A percentile compares a stretch with the other conserved stretches of the same genome.
Conservation (phyloP, 1,284 basidiomycete species). For the Grifola frondosa region DNA sequence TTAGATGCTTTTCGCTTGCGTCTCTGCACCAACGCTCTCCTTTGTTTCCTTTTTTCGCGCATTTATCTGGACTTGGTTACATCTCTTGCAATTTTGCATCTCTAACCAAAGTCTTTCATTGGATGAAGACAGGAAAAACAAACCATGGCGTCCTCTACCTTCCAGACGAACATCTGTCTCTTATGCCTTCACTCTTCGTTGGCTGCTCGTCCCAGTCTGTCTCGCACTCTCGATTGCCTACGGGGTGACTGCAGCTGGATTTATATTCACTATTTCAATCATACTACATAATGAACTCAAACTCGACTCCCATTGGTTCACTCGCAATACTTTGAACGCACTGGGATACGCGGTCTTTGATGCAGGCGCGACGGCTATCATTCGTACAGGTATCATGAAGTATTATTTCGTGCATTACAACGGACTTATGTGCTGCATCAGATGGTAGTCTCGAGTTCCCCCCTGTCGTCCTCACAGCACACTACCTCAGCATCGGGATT, state of each 20-base stretch:
- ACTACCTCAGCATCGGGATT: conserved; percentile 25
- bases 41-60: no score
- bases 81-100: conserved; percentile 42
- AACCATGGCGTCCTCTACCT: conserved; percentile 45
- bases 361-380: conserved; percentile 16
- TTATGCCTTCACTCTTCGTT: conserved; percentile 35
- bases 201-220: conserved; percentile 34
- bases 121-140: conserved; percentile 43
- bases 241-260: conserved; percentile 18
- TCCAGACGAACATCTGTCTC: conserved; percentile 37
- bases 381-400: conserved; percentile 19
- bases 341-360: conserved; percentile 30
- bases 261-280: conserved; percentile 30
- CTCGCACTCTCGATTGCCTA: conserved; percentile 25
- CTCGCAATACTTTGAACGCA: conserved; percentile 37
- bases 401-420: no score
- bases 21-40: no score
- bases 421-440: no score
- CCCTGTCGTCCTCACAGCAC: conserved; percentile 15
- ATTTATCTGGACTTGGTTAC: conserved; percentile 43
- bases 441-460: conserved; percentile 10
- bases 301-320: conserved; percentile 33
- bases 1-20: no score
- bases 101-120: conserved; percentile 42
- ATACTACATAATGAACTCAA: conserved; percentile 37